phyloP scores from a whole-genome alignment of 768 basidiomycete species.

The Trametes elegans region DNA sequence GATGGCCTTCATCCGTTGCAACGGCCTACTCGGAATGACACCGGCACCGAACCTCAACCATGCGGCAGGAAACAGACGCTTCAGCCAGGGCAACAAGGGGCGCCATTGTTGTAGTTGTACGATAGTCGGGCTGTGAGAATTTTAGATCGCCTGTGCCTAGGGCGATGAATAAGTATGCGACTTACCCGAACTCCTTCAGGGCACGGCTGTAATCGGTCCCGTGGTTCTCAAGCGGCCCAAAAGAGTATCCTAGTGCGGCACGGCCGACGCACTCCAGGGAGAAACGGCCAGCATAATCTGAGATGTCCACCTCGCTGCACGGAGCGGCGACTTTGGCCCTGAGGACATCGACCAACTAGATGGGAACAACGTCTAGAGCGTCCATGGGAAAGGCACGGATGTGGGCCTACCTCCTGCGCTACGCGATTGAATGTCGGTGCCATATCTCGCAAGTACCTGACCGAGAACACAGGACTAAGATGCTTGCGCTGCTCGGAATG shows the following conservation, averaged over 20 bases:
- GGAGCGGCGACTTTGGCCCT: neutral
- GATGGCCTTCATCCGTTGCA: neutral
- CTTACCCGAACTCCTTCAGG: slow-evolving; percentile 10
- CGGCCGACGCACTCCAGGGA: slow-evolving; percentile 12
- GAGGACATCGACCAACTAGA: neutral
- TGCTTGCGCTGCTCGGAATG: slow-evolving; percentile 9
- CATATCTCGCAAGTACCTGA: neutral
- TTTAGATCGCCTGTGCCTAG: neutral
- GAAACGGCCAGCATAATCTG: slow-evolving; percentile 1
- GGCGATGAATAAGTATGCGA: neutral
- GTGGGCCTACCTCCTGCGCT: neutral
- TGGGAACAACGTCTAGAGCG: neutral
- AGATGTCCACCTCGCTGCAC: slow-evolving; percentile 3
- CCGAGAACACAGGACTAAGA: slow-evolving; percentile 3
- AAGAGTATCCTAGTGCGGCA: slow-evolving; percentile 1
- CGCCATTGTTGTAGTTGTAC: neutral
- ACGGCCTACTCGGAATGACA: neutral
- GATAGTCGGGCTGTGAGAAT: neutral
- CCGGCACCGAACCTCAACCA: neutral
- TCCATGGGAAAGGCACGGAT: neutral
- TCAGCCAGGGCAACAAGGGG: slow-evolving; percentile 1
- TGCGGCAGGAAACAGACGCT: neutral
- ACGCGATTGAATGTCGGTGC: neutral
- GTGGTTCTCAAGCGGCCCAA: slow-evolving; percentile 8
- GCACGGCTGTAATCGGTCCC: slow-evolving; percentile 14